Conservation (phyloP, 164 flowering plant genomes). For the Cinnamomum chago region DNA sequence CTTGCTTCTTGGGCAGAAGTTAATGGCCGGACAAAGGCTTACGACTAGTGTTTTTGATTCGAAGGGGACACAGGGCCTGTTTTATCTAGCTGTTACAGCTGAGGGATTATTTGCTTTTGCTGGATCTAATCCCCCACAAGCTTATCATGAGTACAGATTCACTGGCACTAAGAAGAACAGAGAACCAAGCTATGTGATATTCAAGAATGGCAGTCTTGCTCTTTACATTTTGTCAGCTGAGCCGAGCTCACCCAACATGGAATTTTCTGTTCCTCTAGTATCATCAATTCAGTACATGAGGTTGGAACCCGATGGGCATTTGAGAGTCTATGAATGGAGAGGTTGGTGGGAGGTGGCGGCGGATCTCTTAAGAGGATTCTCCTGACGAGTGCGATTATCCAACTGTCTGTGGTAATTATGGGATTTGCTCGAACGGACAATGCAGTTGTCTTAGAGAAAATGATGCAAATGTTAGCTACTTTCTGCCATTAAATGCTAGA, state of each 20-base stretch:
- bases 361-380: background rate
- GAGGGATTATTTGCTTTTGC: background rate
- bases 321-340: constrained; percentile 22
- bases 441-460: constrained; percentile 20
- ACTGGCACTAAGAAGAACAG: background rate
- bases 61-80: constrained; percentile 13
- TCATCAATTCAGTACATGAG: constrained; percentile 23
- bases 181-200: constrained; percentile 13
- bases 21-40: constrained; percentile 18
- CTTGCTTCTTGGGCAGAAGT: constrained; percentile 19
- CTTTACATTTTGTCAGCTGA: constrained; percentile 13
- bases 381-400: constrained; percentile 18
- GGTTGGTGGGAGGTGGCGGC: background rate
- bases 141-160: background rate
- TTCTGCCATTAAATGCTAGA: constrained; percentile 11
- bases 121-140: constrained; percentile 5
- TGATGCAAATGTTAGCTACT: background rate
- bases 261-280: background rate
- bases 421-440: constrained; percentile 21
- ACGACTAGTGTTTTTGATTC: constrained; percentile 16
- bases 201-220: constrained; percentile 17
- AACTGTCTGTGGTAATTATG: constrained; percentile 17
- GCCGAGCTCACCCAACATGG: background rate
- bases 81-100: constrained; percentile 3
- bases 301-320: constrained; percentile 32